Percentiles rank a stretch among this genome's conserved stretches.
Evolutionary conservation across 495 filamentous ascomycete genomes (phyloP).

Genomic region (Barbatosphaeria neglecta): DNA sequence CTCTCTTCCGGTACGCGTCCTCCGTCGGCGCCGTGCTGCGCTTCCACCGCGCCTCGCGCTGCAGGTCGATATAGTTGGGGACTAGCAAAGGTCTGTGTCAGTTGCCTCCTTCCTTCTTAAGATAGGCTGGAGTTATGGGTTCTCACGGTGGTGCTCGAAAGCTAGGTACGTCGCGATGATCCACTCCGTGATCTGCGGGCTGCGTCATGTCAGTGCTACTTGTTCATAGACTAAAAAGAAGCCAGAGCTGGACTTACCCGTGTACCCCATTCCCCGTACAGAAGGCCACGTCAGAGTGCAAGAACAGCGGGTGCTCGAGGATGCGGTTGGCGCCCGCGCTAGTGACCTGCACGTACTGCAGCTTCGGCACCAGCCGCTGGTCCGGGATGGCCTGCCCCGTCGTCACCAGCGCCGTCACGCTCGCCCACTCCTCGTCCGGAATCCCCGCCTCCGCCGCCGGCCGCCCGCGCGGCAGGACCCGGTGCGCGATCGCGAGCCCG

Average conservation of each 20-base stretch:
- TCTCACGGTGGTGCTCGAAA: slow-evolving; percentile 19
- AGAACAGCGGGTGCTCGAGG: slow-evolving; percentile 46
- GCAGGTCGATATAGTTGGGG: background rate
- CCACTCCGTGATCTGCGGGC: slow-evolving; percentile 34
- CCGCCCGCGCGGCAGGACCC: slow-evolving; percentile 6
- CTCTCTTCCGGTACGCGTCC: slow-evolving; percentile 20
- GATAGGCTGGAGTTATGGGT: slow-evolving; percentile 6
- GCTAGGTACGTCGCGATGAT: slow-evolving; percentile 27
- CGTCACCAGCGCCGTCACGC: slow-evolving; percentile 48
- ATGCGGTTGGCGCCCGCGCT: slow-evolving; percentile 59
- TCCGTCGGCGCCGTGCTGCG: slow-evolving; percentile 1
- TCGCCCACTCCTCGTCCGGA: slow-evolving; percentile 25
- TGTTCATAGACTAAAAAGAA: background rate
- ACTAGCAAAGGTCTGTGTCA: background rate
- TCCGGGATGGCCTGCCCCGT: slow-evolving; percentile 27
- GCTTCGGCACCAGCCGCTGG: slow-evolving; percentile 22
- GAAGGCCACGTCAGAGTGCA: slow-evolving; percentile 47
- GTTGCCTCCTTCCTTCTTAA: slow-evolving; percentile 5
- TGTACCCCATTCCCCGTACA: slow-evolving; percentile 45
- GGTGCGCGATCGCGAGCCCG: slow-evolving; percentile 28
- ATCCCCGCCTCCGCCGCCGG: background rate
- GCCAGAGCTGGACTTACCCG: slow-evolving; percentile 6
- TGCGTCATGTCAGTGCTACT: background rate
- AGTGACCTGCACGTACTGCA: slow-evolving; percentile 58
- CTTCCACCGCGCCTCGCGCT: slow-evolving; percentile 1